A percentile compares a stretch with the other conserved stretches of the same genome.
Conservation (phyloP, 2,329 filamentous ascomycete species). For the Dryadomyces sulphureus region DNA sequence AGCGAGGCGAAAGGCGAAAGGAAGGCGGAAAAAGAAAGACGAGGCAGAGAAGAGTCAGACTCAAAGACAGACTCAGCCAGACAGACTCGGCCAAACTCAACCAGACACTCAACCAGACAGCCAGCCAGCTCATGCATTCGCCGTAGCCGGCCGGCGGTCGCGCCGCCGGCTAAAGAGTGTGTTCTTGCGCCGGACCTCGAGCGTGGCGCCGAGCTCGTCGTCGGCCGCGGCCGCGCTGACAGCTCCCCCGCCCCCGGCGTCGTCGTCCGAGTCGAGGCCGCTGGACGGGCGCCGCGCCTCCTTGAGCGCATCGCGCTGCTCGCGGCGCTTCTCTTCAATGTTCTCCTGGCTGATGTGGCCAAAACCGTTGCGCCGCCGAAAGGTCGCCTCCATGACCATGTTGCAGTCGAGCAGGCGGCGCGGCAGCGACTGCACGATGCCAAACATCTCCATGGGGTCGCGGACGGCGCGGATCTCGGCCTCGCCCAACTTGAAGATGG, state of each 20-base stretch:
- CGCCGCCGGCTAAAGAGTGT: slow-evolving; percentile 28
- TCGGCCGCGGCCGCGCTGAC: background rate
- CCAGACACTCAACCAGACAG: no score
- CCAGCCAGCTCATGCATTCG: no score
- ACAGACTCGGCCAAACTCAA: no score
- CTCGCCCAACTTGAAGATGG: slow-evolving; percentile 84
- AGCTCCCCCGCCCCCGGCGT: background rate
- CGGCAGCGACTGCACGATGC: slow-evolving; percentile 79
- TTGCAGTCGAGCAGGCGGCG: slow-evolving; percentile 72
- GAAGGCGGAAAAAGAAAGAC: no score
- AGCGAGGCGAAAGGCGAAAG: no score
- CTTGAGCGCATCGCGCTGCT: slow-evolving; percentile 42
- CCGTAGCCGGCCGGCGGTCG: slow-evolving; percentile 18
- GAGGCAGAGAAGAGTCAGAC: no score
- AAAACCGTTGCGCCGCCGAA: slow-evolving; percentile 66
- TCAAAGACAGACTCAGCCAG: no score
- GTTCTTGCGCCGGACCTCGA: slow-evolving; percentile 23
- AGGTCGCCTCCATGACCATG: slow-evolving; percentile 65
- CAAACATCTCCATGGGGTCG: slow-evolving; percentile 92
- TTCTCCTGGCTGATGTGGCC: slow-evolving; percentile 67
- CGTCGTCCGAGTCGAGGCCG: background rate
- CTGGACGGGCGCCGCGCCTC: slow-evolving; percentile 26
- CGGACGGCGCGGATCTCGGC: slow-evolving; percentile 60
- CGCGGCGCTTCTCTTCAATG: slow-evolving; percentile 61
- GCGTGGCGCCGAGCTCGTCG: background rate